phyloP scores from a whole-genome alignment of 176 grass and related monocot genomes.

The Hsuehochloa calcarea region DNA sequence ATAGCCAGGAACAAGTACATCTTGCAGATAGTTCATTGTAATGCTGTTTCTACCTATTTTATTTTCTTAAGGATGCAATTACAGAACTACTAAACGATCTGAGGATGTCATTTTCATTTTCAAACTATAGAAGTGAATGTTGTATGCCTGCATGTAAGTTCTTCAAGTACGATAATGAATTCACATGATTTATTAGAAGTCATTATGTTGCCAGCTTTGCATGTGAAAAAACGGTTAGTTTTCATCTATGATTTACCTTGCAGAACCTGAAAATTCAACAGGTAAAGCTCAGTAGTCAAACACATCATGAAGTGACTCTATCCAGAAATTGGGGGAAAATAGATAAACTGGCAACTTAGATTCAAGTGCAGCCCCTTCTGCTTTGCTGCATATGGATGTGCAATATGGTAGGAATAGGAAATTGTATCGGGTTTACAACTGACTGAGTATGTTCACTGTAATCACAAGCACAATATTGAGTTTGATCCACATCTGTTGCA shows the following conservation, averaged over 20 bases:
- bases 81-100: too few species aligned
- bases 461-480: neutral
- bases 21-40: neutral
- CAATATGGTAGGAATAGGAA: neutral
- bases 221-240: neutral
- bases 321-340: neutral
- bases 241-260: neutral
- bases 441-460: neutral
- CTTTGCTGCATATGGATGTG: neutral
- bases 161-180: neutral
- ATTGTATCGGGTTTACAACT: neutral
- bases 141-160: neutral
- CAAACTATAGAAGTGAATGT: too few species aligned
- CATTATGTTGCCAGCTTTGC: neutral
- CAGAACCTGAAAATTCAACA: neutral
- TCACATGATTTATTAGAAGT: neutral
- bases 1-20: neutral
- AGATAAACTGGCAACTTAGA: neutral
- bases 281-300: neutral
- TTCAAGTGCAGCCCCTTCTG: neutral
- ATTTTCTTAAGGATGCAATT: too few species aligned
- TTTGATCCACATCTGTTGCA: neutral
- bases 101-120: too few species aligned
- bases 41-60: too few species aligned
- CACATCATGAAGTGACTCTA: neutral